Conservation (phyloP, 2,329 filamentous ascomycete species). For the Cladophialophora yegresii region DNA sequence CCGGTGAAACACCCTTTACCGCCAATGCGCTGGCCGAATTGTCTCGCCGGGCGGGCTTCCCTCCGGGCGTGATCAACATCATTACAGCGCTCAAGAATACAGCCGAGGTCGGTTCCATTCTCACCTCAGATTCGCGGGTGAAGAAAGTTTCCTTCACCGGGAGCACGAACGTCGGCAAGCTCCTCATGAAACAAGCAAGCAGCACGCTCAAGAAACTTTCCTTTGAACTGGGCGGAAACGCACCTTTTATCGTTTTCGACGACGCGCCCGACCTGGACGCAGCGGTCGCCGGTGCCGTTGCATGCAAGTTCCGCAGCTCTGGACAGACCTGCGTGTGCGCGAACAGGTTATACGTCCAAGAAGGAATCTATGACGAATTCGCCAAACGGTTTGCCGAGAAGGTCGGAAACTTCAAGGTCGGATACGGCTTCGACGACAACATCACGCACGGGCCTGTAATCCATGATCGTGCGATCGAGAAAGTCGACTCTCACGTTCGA, state of each 20-base stretch:
- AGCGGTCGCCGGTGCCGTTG: slow-evolving; percentile 79
- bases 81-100: slow-evolving; percentile 81
- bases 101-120: slow-evolving; percentile 70
- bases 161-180: slow-evolving; percentile 63
- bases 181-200: slow-evolving; percentile 89
- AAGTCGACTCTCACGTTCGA: slow-evolving; percentile 76
- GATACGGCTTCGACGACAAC: slow-evolving; percentile 50
- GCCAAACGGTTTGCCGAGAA: slow-evolving; percentile 57
- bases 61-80: slow-evolving; percentile 86
- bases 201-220: slow-evolving; percentile 82
- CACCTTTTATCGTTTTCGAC: slow-evolving; percentile 95
- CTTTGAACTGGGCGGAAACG: slow-evolving; percentile 91
- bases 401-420: slow-evolving; percentile 54
- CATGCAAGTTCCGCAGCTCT: slow-evolving; percentile 88
- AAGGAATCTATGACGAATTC: slow-evolving; percentile 56
- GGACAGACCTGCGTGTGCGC: slow-evolving; percentile 95
- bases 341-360: slow-evolving; percentile 57
- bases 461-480: slow-evolving; percentile 76
- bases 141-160: slow-evolving; percentile 96
- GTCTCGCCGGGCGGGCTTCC: slow-evolving; percentile 81
- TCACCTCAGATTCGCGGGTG: slow-evolving; percentile 75
- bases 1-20: slow-evolving; percentile 89
- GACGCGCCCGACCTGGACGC: slow-evolving; percentile 79
- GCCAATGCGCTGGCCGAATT: slow-evolving; percentile 85
- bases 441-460: slow-evolving; percentile 58